Conservation (phyloP, 2,329 filamentous ascomycete genomes). For the Cercospora brassicicola region DNA sequence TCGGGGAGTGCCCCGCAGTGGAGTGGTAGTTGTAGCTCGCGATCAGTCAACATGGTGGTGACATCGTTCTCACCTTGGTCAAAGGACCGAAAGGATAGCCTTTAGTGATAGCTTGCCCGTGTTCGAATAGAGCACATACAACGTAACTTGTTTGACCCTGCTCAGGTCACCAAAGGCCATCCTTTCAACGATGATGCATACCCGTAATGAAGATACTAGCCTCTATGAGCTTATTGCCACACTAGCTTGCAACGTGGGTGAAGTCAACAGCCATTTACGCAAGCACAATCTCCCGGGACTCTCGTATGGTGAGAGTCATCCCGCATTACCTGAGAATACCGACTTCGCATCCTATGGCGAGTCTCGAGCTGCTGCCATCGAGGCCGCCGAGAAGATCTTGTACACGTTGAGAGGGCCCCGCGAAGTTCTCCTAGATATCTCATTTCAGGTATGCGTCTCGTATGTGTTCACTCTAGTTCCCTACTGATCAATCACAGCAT, state of each 20-base stretch:
- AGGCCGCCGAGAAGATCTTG: neutral
- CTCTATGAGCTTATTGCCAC: neutral
- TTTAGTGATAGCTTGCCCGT: neutral
- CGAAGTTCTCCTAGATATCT: neutral
- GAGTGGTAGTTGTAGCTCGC: neutral
- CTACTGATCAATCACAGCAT: neutral
- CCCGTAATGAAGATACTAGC: neutral
- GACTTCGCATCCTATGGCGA: neutral
- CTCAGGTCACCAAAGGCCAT: neutral
- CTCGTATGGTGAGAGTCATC: neutral
- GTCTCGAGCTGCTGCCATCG: neutral
- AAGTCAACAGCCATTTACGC: neutral
- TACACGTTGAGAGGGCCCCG: neutral
- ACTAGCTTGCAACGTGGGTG: neutral
- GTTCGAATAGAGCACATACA: neutral
- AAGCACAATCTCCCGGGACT: neutral
- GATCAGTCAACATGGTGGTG: neutral
- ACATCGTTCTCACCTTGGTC: neutral
- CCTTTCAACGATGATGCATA: neutral
- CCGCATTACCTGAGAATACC: neutral
- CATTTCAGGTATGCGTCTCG: neutral
- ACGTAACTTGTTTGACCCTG: neutral
- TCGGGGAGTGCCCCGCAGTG: neutral
- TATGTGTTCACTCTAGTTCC: too few species aligned
- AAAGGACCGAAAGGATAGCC: neutral